phyloP scores from a whole-genome alignment of 1,139 yeast species.

The Nakaseomyces kungkrabaensis region DNA sequence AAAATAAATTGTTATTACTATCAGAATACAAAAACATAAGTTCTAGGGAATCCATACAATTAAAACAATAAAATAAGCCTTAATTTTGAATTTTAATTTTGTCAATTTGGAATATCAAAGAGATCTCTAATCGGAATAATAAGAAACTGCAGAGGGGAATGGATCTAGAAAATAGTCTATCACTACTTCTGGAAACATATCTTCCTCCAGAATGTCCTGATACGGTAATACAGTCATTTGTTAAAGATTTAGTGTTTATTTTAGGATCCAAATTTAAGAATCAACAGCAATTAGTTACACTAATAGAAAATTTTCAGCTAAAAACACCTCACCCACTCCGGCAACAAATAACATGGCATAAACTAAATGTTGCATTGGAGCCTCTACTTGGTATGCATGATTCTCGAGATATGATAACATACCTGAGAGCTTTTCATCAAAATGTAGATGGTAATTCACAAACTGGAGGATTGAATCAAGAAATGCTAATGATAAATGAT shows the following conservation, averaged over 20 bases:
- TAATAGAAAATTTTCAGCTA: slow-evolving; percentile 12
- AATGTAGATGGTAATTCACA: not conserved
- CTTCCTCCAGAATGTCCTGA: slow-evolving; percentile 12
- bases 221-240: slow-evolving; percentile 7
- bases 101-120: no score
- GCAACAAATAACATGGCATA: slow-evolving; percentile 14
- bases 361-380: slow-evolving; percentile 12
- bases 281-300: slow-evolving; percentile 6
- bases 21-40: no score
- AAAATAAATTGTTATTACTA: no score
- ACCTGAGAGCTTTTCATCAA: slow-evolving; percentile 10
- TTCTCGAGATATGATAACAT: slow-evolving; percentile 13
- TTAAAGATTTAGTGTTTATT: slow-evolving; percentile 9
- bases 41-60: no score
- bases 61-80: no score
- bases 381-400: slow-evolving; percentile 12
- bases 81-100: no score
- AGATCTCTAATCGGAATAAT: no score
- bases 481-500: slow-evolving; percentile 14
- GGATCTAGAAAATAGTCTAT: slow-evolving; percentile 13
- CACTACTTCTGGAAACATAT: slow-evolving; percentile 11
- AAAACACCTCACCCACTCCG: slow-evolving; percentile 11
- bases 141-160: slow-evolving; percentile 4
- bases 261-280: slow-evolving; percentile 10
- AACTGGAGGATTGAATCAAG: slow-evolving; percentile 8